Conservation (phyloP, 805 yeast genomes). For the Pichia sporocuriosa region DNA sequence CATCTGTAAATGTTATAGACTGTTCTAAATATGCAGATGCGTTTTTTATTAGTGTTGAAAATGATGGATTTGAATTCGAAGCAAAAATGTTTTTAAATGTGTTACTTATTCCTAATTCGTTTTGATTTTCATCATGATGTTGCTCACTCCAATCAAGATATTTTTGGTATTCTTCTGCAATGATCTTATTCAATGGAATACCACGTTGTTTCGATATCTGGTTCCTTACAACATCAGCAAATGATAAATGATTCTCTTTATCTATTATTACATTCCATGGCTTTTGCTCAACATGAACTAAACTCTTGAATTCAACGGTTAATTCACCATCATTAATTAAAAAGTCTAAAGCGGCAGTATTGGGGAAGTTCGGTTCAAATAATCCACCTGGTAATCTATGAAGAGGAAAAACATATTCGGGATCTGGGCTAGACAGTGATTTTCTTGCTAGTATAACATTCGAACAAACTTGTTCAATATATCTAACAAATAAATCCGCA, state of each 20-base stretch:
- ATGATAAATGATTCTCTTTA: slow-evolving; percentile 37
- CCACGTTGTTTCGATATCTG: slow-evolving; percentile 42
- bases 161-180: slow-evolving; percentile 35
- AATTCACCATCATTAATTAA: slow-evolving; percentile 57
- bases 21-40: slow-evolving; percentile 52
- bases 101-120: slow-evolving; percentile 16
- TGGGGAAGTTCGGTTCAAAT: slow-evolving; percentile 44
- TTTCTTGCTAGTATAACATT: slow-evolving; percentile 31
- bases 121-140: slow-evolving; percentile 4
- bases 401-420: slow-evolving; percentile 50
- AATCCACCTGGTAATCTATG: slow-evolving; percentile 33
- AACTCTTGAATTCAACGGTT: slow-evolving; percentile 49
- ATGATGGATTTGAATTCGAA: slow-evolving; percentile 24
- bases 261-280: slow-evolving; percentile 60
- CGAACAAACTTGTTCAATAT: slow-evolving; percentile 23
- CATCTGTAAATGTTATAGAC: slow-evolving; percentile 51
- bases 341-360: slow-evolving; percentile 47
- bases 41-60: slow-evolving; percentile 30
- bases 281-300: slow-evolving; percentile 41
- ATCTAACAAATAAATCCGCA: slow-evolving; percentile 18
- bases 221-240: slow-evolving; percentile 52
- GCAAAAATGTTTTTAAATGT: slow-evolving; percentile 23
- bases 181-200: slow-evolving; percentile 32
- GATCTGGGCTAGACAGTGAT: slow-evolving; percentile 45
- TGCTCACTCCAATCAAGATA: slow-evolving; percentile 27